phyloP scores from a whole-genome alignment of 805 yeast species.

The Starmerella tilneyi region DNA sequence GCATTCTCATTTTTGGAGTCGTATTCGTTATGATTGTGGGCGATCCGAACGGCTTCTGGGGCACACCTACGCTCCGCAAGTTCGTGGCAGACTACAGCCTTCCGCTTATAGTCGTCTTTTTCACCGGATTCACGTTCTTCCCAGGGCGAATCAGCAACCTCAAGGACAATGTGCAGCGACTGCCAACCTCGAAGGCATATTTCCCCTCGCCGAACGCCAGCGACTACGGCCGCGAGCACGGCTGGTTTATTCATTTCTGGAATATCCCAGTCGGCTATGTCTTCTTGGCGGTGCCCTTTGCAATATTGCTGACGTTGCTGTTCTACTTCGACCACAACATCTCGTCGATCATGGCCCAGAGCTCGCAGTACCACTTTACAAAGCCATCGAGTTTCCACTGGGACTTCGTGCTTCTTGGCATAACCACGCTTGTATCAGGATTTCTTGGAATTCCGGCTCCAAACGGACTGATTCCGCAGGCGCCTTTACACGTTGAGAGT shows the following conservation, averaged over 20 bases:
- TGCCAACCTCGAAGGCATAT: conserved; percentile 65
- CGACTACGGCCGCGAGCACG: conserved; percentile 34
- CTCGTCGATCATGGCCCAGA: conserved; percentile 86
- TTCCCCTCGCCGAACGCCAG: conserved; percentile 47
- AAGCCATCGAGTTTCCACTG: conserved; percentile 90
- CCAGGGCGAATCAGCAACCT: conserved; percentile 62
- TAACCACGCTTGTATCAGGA: conserved; percentile 81
- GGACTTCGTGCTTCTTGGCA: conserved; percentile 76
- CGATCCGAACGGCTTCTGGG: conserved; percentile 44
- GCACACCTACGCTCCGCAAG: conserved; percentile 51
- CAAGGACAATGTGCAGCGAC: conserved; percentile 37
- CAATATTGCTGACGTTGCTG: conserved; percentile 65
- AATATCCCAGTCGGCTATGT: conserved; percentile 60
- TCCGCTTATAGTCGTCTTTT: conserved; percentile 73
- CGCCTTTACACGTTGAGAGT: conserved; percentile 82
- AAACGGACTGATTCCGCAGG: conserved; percentile 93
- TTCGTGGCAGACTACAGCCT: conserved; percentile 78
- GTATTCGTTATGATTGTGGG: conserved; percentile 34
- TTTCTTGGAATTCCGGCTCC: conserved; percentile 90
- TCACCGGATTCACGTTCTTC: conserved; percentile 87
- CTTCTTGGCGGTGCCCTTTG: conserved; percentile 88
- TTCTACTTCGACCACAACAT: conserved; percentile 95
- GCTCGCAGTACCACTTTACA: conserved; percentile 61
- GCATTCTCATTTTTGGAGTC: conserved; percentile 73
- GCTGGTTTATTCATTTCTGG: conserved; percentile 79